Evolutionary conservation across 2,329 filamentous ascomycete species (phyloP), one percentile per base, ranked within the genome.

Genomic region (Sclerotinia borealis): DNA sequence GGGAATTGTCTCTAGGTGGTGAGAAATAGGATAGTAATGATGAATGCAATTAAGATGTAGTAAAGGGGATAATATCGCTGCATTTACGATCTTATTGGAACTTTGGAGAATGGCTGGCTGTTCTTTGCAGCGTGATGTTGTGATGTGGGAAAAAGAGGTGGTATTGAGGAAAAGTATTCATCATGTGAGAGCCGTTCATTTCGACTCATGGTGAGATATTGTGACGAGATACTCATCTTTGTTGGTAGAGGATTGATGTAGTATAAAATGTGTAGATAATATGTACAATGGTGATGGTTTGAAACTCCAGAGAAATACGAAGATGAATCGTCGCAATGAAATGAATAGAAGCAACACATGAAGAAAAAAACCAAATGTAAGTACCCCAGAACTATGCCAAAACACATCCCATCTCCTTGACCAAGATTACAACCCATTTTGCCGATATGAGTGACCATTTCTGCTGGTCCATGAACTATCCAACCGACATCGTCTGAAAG

Each of bases 391-490:
- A 6, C n/a, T 19, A 45, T 4, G 17, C 8, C 19, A 11, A 22
- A 17, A 11, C 17, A 27, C 7, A n/a, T 1, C 27, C 3, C 8
- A n/a, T n/a, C n/a, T n/a, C n/a, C 13, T 17, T 15, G 27, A 45
- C 54, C 41, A 31, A 45, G 59, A 61, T 61, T 51, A 37, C 68
- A 59, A 64, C 22, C 34, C n/a, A 50, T 68, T 72, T 72, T 72
- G 68, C 69, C 68, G 68, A 51, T 56, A 50, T 52, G 50, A 64
- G 9, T 25, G 41, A 36, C 22, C 45, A 52, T 47, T 59, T 59
- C 59, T 61, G 45, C 59, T 34, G 59, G 49, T 55, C 49, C 36
- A 60, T 65, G 49, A 64, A 58, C 19, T 63, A 47, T 59, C 34
- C 6, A 54, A 63, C 55, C 63, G 65, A 66, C 63, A 66, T 66